Percentiles rank a stretch among this genome's conserved stretches.
Evolutionary conservation across 2,329 filamentous ascomycete genomes (phyloP).

Genomic region (Phyllosticta citriasiana): DNA sequence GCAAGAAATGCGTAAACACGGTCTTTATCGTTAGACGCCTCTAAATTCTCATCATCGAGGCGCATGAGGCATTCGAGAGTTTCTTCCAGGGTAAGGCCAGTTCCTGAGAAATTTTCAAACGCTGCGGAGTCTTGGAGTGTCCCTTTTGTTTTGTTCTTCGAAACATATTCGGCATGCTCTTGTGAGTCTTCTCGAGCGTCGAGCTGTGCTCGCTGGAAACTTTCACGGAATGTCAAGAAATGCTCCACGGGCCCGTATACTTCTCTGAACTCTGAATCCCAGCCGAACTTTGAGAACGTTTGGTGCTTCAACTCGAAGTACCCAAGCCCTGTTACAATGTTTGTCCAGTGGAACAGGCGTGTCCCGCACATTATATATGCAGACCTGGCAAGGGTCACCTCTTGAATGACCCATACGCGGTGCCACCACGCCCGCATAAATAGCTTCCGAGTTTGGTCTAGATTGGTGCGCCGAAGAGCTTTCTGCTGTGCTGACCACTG

Average conservation of each 20-base stretch:
- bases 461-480: background rate
- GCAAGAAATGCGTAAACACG: background rate
- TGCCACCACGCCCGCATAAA: background rate
- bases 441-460: background rate
- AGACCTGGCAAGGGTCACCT: background rate
- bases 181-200: too few species aligned
- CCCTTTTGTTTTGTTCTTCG: too few species aligned
- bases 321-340: background rate
- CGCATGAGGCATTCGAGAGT: background rate
- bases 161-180: background rate
- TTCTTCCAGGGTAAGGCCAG: background rate
- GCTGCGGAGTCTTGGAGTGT: background rate
- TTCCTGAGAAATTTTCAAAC: background rate
- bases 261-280: background rate
- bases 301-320: background rate
- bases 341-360: background rate
- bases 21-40: background rate
- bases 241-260: background rate
- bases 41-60: background rate
- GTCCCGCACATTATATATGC: background rate
- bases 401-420: slow-evolving; percentile 7
- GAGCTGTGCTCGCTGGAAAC: background rate
- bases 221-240: background rate
- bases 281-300: background rate
- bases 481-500: too few species aligned